Conservation (phyloP, 441 rosid species). For the Lepidium campestre region DNA sequence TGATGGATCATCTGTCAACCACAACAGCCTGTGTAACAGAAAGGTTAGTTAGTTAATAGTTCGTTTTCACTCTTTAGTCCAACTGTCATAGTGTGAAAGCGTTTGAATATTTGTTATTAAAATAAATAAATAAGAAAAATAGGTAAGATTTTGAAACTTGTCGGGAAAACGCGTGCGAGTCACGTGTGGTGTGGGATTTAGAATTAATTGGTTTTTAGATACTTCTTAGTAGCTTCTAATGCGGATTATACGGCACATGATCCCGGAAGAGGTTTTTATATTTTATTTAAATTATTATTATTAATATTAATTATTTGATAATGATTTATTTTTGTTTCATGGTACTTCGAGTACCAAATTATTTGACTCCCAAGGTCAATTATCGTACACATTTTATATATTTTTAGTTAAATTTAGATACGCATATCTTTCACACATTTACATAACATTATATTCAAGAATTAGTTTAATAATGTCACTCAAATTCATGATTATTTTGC, state of each 20-base stretch:
- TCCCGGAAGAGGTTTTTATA: constrained; percentile 14
- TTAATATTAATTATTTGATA: too few relatives aligned
- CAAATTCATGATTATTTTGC: constrained; percentile 3
- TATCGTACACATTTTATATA: neutral
- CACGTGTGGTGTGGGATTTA: constrained; percentile 20
- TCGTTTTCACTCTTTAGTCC: constrained; percentile 10
- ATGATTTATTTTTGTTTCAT: neutral
- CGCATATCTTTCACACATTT: constrained; percentile 14
- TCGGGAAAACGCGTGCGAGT: constrained; percentile 27
- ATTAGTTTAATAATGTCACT: neutral
- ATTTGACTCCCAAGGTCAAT: neutral
- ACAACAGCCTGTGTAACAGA: constrained; percentile 27
- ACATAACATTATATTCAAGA: neutral
- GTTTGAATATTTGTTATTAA: neutral
- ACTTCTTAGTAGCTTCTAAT: constrained; percentile 24
- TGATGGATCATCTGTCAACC: constrained; percentile 27
- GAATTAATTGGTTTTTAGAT: constrained; percentile 3
- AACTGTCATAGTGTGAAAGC: constrained; percentile 18
- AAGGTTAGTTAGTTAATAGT: constrained; percentile 25
- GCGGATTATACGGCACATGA: constrained; percentile 28
- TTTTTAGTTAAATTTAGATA: constrained; percentile 2
- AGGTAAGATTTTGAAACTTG: constrained; percentile 18
- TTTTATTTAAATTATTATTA: too few relatives aligned
- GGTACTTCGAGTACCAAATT: constrained; percentile 3
- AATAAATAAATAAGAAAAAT: neutral